Conservation (phyloP, 2,329 filamentous ascomycete genomes). For the Xylaria sp. region DNA sequence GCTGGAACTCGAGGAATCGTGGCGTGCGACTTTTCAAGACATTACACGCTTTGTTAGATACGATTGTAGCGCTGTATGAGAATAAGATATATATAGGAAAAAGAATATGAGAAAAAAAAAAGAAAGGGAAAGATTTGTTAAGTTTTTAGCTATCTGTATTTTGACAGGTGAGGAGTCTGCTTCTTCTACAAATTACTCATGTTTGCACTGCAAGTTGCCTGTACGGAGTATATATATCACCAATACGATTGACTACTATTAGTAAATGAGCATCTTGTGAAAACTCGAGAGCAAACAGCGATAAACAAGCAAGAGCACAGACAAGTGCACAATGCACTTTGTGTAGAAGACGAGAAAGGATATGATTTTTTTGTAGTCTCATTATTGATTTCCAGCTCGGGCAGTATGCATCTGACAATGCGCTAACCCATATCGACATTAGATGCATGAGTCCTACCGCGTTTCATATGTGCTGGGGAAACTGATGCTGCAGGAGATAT, state of each 20-base stretch:
- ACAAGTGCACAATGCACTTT: not conserved
- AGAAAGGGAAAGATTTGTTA: not conserved
- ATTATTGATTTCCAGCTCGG: conserved; percentile 11
- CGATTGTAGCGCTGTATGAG: not conserved
- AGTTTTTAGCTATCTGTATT: not conserved
- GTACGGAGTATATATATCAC: too few species aligned
- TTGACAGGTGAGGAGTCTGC: too few species aligned
- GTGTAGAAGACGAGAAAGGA: not conserved
- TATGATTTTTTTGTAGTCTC: not conserved
- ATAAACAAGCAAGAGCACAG: not conserved
- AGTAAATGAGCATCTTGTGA: not conserved
- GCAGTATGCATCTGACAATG: not conserved
- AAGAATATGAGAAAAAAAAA: not conserved
- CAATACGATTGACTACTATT: too few species aligned
- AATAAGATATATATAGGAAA: not conserved
- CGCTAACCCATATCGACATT: not conserved
- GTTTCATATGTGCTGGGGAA: conserved; percentile 13
- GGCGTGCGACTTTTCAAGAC: not conserved
- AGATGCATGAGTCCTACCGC: not conserved
- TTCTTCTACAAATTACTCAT: too few species aligned
- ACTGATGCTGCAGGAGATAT: too few species aligned
- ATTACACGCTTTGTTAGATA: not conserved
- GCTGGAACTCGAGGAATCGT: not conserved
- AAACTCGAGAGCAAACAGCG: not conserved
- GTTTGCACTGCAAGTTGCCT: too few species aligned